These are phyloP conservation scores for Diospyros kaki DNA, from an alignment of 148 eudicot species.

Conservation along the genomic window DNA sequence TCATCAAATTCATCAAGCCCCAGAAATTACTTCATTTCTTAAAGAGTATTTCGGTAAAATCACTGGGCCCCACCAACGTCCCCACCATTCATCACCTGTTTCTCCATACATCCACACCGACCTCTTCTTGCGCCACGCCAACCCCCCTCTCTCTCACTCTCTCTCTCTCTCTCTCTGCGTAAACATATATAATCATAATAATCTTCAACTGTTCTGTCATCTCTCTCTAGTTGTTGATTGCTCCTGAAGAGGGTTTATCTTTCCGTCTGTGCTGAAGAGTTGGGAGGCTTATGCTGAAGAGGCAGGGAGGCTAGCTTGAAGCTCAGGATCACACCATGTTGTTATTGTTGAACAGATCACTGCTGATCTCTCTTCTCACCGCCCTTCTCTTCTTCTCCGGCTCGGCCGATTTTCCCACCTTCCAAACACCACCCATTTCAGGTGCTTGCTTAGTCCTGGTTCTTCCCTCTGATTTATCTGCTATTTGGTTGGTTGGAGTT, in stretches of 20 bases:
- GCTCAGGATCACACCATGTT: not conserved
- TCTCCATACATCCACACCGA: not conserved
- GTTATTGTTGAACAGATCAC: not conserved
- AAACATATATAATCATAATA: too few species aligned
- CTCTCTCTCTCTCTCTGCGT: not conserved
- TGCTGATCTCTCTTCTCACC: slow-evolving; percentile 6
- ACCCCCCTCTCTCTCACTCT: not conserved
- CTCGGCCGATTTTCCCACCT: slow-evolving; percentile 10
- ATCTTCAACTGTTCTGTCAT: too few species aligned
- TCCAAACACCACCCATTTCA: slow-evolving; percentile 10
- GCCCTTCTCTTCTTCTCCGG: slow-evolving; percentile 4
- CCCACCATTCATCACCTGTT: not conserved
- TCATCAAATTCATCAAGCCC: too few species aligned
- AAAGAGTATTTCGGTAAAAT: too few species aligned
- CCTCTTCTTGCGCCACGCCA: not conserved
- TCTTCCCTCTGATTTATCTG: not conserved
- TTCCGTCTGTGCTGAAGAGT: too few species aligned
- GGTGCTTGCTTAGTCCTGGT: slow-evolving; percentile 3
- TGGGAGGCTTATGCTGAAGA: too few species aligned
- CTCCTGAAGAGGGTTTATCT: too few species aligned
- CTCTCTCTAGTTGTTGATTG: too few species aligned
- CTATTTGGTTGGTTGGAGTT: not conserved
- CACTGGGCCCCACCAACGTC: too few species aligned
- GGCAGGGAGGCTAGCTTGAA: not conserved
- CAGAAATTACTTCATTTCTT: too few species aligned